Evolutionary conservation across 2,329 filamentous ascomycete genomes (phyloP), one percentile per base, ranked within the genome.

Genomic region (Colletotrichum camelliae): DNA sequence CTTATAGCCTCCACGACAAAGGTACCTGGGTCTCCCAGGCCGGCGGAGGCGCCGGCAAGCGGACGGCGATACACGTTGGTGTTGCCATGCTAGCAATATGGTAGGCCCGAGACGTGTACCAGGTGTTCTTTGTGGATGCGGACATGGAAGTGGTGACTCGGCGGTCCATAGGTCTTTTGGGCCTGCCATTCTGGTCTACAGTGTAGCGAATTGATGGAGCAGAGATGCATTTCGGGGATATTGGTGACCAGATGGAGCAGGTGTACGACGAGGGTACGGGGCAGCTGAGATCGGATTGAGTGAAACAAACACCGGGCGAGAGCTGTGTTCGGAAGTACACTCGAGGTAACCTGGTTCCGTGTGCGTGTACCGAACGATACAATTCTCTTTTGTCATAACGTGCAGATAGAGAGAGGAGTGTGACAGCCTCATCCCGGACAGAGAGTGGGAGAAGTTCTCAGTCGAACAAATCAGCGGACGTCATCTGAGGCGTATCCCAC

Each of bases 301-400:
- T 68, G 64, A 73, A 52, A 68, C 64, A 21, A 15, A 18, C n/a
- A 39, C 64, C 10, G 27, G 8, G 29, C 31, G 7, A 10, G 8
- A 31, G 31, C 58, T 69, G 65, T 15, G n/a, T 33, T 33, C 48
- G 57, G 65, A 72, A 76, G 73, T 70, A 77, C 43, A 52, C 18
- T 24, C 4, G 18, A 72, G 33, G 74, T 76, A 76, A 4, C 66
- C 66, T 18, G 48, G 52, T 35, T 57, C 60, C 52, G 66, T 55
- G 66, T 48, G 33, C 61, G 61, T 75, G 70, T 72, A 67, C 71
- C 66, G 7, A 16, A 70, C 71, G 24, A 62, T 66, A 65, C 70
- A 29, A 72, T 67, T 77, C 60, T 39, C 64, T 77, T 77, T 77
- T 74, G 76, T 77, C 76, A 77, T 70, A 77, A 77, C 74, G 68